Evolutionary conservation across 1,284 basidiomycete species (phyloP).

Genomic region (Ustilago shanxiensis): DNA sequence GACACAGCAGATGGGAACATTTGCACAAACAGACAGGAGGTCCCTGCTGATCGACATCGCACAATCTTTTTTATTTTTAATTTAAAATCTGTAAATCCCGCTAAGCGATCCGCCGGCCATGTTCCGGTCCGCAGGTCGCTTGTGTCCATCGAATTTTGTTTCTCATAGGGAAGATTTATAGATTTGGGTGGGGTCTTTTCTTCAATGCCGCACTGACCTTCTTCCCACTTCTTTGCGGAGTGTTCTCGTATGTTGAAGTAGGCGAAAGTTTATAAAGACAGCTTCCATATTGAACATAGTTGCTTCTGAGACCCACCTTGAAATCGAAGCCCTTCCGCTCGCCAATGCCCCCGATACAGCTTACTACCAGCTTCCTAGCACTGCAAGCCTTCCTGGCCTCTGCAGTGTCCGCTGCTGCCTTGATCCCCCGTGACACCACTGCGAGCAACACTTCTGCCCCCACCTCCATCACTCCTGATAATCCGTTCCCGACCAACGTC

Average conservation of each 20-base stretch:
- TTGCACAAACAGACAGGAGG: neutral
- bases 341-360: constrained; percentile 15
- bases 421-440: constrained; percentile 19
- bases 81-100: neutral
- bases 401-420: constrained; percentile 25
- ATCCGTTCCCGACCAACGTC: constrained; percentile 62
- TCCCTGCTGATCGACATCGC: neutral
- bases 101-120: neutral
- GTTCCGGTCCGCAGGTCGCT: neutral
- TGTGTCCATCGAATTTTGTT: neutral
- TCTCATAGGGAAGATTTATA: neutral
- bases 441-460: constrained; percentile 25
- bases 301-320: too few relatives aligned
- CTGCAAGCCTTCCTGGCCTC: constrained; percentile 26
- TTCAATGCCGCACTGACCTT: neutral
- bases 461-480: constrained; percentile 32
- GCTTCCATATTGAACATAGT: too few relatives aligned
- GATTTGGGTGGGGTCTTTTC: too few relatives aligned
- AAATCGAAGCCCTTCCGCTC: neutral
- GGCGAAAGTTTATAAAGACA: too few relatives aligned
- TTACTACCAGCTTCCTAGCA: constrained; percentile 19
- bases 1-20: too few relatives aligned
- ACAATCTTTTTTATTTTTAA: neutral
- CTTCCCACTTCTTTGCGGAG: too few relatives aligned
- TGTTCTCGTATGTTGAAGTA: too few relatives aligned